These are phyloP conservation scores for Nigrograna mackinnonii DNA, from an alignment of 2,329 filamentous ascomycete species.

Conservation along the genomic window DNA sequence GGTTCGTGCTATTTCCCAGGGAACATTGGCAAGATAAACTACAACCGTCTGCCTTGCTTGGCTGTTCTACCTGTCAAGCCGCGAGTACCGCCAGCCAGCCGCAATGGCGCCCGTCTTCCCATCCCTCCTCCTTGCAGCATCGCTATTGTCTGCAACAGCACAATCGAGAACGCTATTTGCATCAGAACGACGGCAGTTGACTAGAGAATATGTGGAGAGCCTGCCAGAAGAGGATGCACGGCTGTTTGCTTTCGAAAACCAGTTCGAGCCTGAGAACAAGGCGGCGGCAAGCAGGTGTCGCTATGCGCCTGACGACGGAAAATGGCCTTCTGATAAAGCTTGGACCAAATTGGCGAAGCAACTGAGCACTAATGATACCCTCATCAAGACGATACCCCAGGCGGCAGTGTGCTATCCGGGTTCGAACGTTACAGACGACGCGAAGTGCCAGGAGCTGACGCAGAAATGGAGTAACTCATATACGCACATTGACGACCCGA, in stretches of 20 bases:
- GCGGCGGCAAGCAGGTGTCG: slow-evolving; percentile 17
- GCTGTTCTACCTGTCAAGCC: slow-evolving; percentile 5
- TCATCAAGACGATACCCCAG: slow-evolving; percentile 23
- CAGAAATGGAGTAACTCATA: slow-evolving; percentile 21
- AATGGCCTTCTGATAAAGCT: slow-evolving; percentile 28
- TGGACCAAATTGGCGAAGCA: slow-evolving; percentile 23
- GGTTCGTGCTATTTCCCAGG: not conserved
- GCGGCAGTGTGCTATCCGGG: slow-evolving; percentile 26
- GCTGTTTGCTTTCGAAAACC: slow-evolving; percentile 24
- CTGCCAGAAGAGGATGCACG: slow-evolving; percentile 21
- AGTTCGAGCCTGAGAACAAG: slow-evolving; percentile 4
- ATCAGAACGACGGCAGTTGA: slow-evolving; percentile 25
- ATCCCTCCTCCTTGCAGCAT: slow-evolving; percentile 13
- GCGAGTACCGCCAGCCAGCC: not conserved
- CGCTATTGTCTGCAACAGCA: slow-evolving; percentile 10
- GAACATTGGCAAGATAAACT: not conserved
- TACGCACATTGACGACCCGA: slow-evolving; percentile 26
- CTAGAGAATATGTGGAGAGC: slow-evolving; percentile 23
- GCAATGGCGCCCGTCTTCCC: slow-evolving; percentile 4
- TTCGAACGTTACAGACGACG: slow-evolving; percentile 15
- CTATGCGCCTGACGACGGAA: slow-evolving; percentile 20
- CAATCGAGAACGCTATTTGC: slow-evolving; percentile 21
- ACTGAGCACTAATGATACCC: slow-evolving; percentile 20
- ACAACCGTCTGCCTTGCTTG: not conserved
- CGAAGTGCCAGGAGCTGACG: slow-evolving; percentile 21